Percentiles rank a stretch among this genome's conserved stretches.
Evolutionary conservation across 352 stramenopile species (phyloP).

Genomic region (Phytophthora constricta): DNA sequence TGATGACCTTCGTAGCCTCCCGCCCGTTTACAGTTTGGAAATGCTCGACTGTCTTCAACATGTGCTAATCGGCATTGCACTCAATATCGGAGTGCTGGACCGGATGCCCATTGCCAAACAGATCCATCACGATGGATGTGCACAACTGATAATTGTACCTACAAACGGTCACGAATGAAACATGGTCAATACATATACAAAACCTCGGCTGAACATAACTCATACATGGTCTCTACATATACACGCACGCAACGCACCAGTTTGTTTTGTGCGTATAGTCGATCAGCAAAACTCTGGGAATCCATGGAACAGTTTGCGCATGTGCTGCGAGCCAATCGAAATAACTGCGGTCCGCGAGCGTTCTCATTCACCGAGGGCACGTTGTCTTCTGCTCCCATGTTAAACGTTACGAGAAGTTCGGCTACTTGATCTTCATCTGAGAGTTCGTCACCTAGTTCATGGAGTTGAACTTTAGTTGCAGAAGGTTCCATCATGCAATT

Average conservation of each 20-base stretch:
- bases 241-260: conserved; percentile 1
- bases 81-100: not conserved
- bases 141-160: not conserved
- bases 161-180: not conserved
- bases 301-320: conserved; percentile 5
- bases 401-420: conserved; percentile 10
- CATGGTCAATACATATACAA: conserved; percentile 3
- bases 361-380: conserved; percentile 3
- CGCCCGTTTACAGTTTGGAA: not conserved
- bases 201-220: not conserved
- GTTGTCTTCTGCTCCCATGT: not conserved
- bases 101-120: not conserved
- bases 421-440: conserved; percentile 15
- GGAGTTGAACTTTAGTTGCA: not conserved
- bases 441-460: not conserved
- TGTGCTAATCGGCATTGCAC: not conserved
- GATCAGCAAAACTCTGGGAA: conserved; percentile 17
- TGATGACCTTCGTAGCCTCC: not conserved
- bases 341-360: not conserved
- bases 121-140: not conserved
- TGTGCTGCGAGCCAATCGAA: conserved; percentile 4
- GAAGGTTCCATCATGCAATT: not conserved
- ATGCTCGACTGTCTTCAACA: not conserved
- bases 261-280: conserved; percentile 28
- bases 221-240: not conserved